phyloP scores from a whole-genome alignment of 257 asterid genomes.

The Ehretia macrophylla region DNA sequence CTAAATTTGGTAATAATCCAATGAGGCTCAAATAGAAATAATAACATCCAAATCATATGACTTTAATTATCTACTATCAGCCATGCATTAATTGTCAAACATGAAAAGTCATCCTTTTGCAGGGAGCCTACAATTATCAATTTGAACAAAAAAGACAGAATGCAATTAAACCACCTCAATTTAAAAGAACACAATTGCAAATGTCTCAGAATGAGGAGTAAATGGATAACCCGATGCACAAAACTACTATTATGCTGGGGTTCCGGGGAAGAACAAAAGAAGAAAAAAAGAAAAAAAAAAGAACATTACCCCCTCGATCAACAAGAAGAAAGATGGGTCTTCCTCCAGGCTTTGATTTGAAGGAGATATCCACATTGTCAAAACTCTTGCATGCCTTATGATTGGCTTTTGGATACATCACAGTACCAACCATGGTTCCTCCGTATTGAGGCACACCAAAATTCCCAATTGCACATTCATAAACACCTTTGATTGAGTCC shows the following conservation, averaged over 20 bases:
- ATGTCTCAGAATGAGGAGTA: background rate
- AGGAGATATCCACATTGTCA: constrained; percentile 41
- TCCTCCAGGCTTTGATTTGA: constrained; percentile 73
- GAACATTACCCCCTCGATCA: constrained; percentile 79
- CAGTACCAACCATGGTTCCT: constrained; percentile 78
- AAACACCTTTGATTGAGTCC: constrained; percentile 50
- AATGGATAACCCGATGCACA: background rate
- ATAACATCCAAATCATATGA: no score
- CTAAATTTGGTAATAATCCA: no score
- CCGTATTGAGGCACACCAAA: constrained; percentile 96
- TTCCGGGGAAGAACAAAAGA: background rate
- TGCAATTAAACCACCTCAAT: no score
- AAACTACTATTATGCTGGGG: background rate
- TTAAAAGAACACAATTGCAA: no score
- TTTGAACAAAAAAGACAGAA: no score
- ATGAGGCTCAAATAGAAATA: no score
- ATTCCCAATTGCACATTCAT: constrained; percentile 95
- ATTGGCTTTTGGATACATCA: constrained; percentile 70
- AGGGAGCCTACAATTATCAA: no score
- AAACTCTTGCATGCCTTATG: constrained; percentile 66
- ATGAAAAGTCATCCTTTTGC: no score
- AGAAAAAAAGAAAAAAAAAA: constrained; percentile 1
- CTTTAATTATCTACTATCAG: no score
- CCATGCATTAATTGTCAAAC: no score
- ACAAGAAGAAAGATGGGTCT: constrained; percentile 80